A percentile compares a stretch with the other conserved stretches of the same genome.
Evolutionary conservation across 1,284 basidiomycete species (phyloP).

Genomic region (Naganishia sp.): DNA sequence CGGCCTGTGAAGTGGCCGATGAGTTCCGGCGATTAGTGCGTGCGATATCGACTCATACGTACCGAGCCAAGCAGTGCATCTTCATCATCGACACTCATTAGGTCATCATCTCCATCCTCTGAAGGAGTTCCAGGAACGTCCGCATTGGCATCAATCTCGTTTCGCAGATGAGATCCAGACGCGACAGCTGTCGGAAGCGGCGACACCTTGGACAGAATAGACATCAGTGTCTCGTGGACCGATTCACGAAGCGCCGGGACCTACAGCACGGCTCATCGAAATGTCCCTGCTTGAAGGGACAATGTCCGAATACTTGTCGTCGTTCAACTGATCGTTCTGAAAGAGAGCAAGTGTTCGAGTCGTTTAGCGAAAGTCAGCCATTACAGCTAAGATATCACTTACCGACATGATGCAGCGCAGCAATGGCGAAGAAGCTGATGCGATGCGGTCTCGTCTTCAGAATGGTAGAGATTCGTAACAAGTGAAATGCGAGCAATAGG

Average conservation of each 20-base stretch:
- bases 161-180: slow-evolving; percentile 28
- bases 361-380: background rate
- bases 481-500: too few species aligned
- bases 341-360: background rate
- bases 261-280: slow-evolving; percentile 28
- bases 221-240: background rate
- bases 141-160: slow-evolving; percentile 13
- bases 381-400: background rate
- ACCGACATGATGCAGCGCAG: background rate
- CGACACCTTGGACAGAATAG: slow-evolving; percentile 3
- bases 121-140: slow-evolving; percentile 32
- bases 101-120: slow-evolving; percentile 39
- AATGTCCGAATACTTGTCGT: slow-evolving; percentile 25
- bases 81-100: slow-evolving; percentile 14
- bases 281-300: slow-evolving; percentile 30
- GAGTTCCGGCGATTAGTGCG: background rate
- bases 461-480: too few species aligned
- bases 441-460: too few species aligned
- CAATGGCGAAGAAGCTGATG: too few species aligned
- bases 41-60: background rate
- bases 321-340: slow-evolving; percentile 28
- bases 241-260: background rate
- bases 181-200: slow-evolving; percentile 7
- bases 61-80: slow-evolving; percentile 1
- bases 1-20: background rate